Conservation (phyloP, 2,329 filamentous ascomycete genomes). For the Cordyceps fumosorosea region DNA sequence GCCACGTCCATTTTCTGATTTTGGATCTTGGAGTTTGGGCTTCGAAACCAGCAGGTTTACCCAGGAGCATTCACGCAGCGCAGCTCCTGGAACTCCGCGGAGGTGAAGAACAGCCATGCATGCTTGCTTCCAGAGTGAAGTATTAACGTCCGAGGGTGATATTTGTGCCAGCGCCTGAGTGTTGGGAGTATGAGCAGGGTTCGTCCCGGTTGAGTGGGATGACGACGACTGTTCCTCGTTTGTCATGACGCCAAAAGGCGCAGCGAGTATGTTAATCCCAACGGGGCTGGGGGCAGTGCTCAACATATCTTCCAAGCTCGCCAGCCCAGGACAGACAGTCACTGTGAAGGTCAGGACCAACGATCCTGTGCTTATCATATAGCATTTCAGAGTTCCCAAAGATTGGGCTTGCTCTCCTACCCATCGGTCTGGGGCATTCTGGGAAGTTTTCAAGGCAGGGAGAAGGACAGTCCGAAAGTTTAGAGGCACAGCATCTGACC, state of each 20-base stretch:
- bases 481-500: slow-evolving; percentile 43
- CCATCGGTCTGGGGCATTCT: slow-evolving; percentile 23
- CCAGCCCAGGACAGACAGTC: slow-evolving; percentile 40
- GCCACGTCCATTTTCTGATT: slow-evolving; percentile 35
- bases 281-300: slow-evolving; percentile 28
- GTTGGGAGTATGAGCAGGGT: slow-evolving; percentile 45
- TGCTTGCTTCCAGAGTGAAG: slow-evolving; percentile 41
- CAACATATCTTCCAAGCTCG: slow-evolving; percentile 38
- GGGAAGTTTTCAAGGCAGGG: slow-evolving; percentile 24
- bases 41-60: slow-evolving; percentile 43
- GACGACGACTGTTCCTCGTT: slow-evolving; percentile 19
- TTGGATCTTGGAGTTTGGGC: slow-evolving; percentile 36
- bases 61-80: slow-evolving; percentile 42
- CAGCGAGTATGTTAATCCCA: slow-evolving; percentile 43
- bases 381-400: slow-evolving; percentile 46
- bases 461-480: slow-evolving; percentile 48
- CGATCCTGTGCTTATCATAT: slow-evolving; percentile 49
- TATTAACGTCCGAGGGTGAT: slow-evolving; percentile 33
- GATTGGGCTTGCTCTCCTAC: slow-evolving; percentile 24
- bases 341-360: slow-evolving; percentile 45
- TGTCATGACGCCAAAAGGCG: slow-evolving; percentile 43
- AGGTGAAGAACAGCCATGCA: slow-evolving; percentile 46
- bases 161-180: slow-evolving; percentile 41
- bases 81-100: slow-evolving; percentile 39
- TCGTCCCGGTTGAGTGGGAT: slow-evolving; percentile 25